These are phyloP conservation scores for Quercus suber DNA, from an alignment of 306 rosid species.

Conservation along the genomic window DNA sequence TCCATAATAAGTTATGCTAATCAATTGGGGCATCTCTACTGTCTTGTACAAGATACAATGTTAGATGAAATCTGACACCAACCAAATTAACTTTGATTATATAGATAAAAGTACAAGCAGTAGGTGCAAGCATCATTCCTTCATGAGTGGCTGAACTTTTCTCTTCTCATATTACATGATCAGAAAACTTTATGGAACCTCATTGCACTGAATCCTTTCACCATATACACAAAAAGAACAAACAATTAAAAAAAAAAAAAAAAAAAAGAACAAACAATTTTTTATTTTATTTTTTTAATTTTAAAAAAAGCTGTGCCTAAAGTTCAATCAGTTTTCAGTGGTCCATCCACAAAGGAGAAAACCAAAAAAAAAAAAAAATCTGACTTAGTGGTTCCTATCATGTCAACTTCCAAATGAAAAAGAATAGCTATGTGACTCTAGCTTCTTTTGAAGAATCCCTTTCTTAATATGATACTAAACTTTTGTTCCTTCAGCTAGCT, in stretches of 20 bases:
- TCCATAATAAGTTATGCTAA: slow-evolving; percentile 16
- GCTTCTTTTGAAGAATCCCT: slow-evolving; percentile 5
- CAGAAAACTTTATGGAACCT: slow-evolving; percentile 2
- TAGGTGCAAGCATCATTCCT: slow-evolving; percentile 22
- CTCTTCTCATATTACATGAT: slow-evolving; percentile 11
- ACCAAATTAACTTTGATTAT: slow-evolving; percentile 12
- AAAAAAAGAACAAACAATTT: no score
- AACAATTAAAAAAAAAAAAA: background rate
- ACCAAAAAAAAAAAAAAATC: background rate
- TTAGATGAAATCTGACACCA: slow-evolving; percentile 15
- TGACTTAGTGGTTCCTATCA: slow-evolving; percentile 2
- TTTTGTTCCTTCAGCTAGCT: slow-evolving; percentile 12
- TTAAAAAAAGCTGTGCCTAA: background rate
- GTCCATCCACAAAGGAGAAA: slow-evolving; percentile 34
- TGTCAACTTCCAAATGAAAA: slow-evolving; percentile 16
- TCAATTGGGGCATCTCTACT: slow-evolving; percentile 23
- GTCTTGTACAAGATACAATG: slow-evolving; percentile 12
- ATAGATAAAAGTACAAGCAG: background rate
- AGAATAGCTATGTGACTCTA: background rate
- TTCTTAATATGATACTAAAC: background rate
- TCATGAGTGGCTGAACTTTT: slow-evolving; percentile 29
- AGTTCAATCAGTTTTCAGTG: slow-evolving; percentile 21
- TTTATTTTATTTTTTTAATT: no score
- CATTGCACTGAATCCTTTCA: background rate
- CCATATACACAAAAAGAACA: background rate